Conservation (phyloP, 176 grass and related monocot genomes). For the Urochloa ruziziensis region DNA sequence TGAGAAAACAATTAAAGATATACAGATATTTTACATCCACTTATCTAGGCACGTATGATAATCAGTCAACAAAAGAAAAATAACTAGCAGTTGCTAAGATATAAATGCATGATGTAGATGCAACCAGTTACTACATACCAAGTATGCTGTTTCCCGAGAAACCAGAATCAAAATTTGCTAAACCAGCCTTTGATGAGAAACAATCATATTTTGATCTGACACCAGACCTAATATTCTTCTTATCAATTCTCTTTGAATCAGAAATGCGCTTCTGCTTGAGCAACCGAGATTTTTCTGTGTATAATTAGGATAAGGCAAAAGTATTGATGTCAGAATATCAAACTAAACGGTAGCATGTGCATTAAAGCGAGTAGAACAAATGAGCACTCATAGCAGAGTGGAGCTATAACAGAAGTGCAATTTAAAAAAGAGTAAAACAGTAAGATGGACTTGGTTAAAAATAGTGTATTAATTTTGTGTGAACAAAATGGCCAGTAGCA, state of each 20-base stretch:
- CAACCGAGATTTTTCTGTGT: slow-evolving; percentile 69
- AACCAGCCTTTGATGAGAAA: slow-evolving; percentile 69
- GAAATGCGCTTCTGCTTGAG: slow-evolving; percentile 76
- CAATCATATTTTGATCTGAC: slow-evolving; percentile 79
- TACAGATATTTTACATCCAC: neutral
- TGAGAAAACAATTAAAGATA: neutral
- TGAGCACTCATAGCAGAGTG: slow-evolving; percentile 1
- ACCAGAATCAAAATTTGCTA: slow-evolving; percentile 74
- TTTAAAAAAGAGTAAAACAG: neutral
- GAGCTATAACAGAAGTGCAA: slow-evolving; percentile 12
- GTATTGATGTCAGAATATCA: slow-evolving; percentile 37
- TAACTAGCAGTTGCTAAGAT: slow-evolving; percentile 17
- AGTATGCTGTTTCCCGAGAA: slow-evolving; percentile 59
- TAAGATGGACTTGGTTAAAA: neutral
- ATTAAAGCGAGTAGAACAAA: slow-evolving; percentile 29
- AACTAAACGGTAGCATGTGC: slow-evolving; percentile 25
- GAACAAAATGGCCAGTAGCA: slow-evolving; percentile 1
- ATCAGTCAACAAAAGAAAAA: slow-evolving; percentile 13
- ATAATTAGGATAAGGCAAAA: slow-evolving; percentile 45
- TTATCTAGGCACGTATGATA: slow-evolving; percentile 7
- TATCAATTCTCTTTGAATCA: slow-evolving; percentile 84
- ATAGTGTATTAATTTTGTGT: neutral
- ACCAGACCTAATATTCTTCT: slow-evolving; percentile 77
- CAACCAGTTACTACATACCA: slow-evolving; percentile 60
- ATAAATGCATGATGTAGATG: slow-evolving; percentile 24